phyloP scores from a whole-genome alignment of 371 early-diverging fungal genomes.

The Mucor ambiguus region DNA sequence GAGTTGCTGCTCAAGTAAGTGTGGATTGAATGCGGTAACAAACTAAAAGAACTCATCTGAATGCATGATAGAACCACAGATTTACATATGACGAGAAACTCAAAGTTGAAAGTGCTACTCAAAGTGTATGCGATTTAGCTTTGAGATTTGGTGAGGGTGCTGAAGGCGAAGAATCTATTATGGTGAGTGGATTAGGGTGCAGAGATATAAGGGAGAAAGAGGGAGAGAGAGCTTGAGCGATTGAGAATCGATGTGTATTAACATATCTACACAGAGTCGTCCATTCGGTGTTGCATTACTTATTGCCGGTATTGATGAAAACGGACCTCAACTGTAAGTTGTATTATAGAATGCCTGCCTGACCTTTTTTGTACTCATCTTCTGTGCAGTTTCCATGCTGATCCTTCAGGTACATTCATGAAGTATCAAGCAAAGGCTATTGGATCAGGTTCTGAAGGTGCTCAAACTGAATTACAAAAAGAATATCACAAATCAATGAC shows the following conservation, averaged over 20 bases:
- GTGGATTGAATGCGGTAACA: not conserved
- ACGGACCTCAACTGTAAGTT: constrained; percentile 96
- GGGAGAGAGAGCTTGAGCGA: not conserved
- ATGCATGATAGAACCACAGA: constrained; percentile 77
- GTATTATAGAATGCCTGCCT: not conserved
- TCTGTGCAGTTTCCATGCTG: constrained; percentile 82
- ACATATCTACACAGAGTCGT: constrained; percentile 64
- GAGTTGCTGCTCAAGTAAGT: constrained; percentile 91
- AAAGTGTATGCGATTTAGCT: constrained; percentile 97
- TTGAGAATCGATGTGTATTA: not conserved
- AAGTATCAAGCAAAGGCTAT: constrained; percentile 96
- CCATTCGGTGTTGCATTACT: constrained; percentile 99
- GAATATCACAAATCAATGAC: constrained; percentile 91
- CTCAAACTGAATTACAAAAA: constrained; percentile 97
- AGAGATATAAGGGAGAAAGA: not conserved
- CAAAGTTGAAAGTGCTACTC: constrained; percentile 95
- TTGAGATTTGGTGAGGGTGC: constrained; percentile 97
- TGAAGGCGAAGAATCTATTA: constrained; percentile 93
- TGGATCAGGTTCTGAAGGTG: constrained; percentile 98
- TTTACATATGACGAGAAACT: constrained; percentile 95
- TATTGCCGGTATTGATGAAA: constrained; percentile 97
- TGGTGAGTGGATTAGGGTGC: constrained; percentile 62
- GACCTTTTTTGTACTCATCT: not conserved
- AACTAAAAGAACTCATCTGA: not conserved
- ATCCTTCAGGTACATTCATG: constrained; percentile 96